Base-by-base conservation (phyloP, 768 basidiomycete genomes). In the Tulasnella calospora region DNA sequence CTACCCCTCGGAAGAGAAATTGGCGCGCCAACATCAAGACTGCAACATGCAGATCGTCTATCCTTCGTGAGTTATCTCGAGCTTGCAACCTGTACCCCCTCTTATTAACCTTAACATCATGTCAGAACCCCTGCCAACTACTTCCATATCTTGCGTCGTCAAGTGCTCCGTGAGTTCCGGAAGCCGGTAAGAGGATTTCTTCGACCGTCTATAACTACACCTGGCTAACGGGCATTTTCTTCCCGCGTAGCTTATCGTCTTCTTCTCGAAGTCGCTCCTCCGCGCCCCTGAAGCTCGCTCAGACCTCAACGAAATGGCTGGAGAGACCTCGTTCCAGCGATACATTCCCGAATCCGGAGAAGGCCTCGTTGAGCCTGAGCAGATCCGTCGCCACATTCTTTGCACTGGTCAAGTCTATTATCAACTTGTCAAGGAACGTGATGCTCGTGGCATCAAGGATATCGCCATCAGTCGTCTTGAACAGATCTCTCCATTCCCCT, bases 1-100 rank as follows among this genome's bases (percentile, higher is more conserved):
- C 79, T 98, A 90, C 90, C 97, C 97, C 1, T 90, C 91, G 0
- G 89, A 89, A 1, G 90, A 96, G 85, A 98, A 97, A 87, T 85
- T 96, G 79, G 94, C 96, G 83, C 87, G 98, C 71, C 96, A 98
- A 82, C 96, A 98, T 83, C 98, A 99, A 86, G 98, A 99, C 84
- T 98, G 96, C 86, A 99, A 99, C 84, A 95, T 99, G 94, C 98
- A 99, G 86, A 92, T 99, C 81, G 95, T 97, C 38, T 99, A 99
- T 86, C 94, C 96, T 6, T 96, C 96, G 92, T 94, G 83, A 84
- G 92, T 88, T 12, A 41, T 7, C 2, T 47, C 40, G 35, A 19
- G n/a, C 71, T 70, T 70, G 38, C 8, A 7, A 72, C 69, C 36
- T 15, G 17, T 61, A 19, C 71, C 61, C 67, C 40, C 73, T 27